phyloP scores from a whole-genome alignment of 1,284 basidiomycete species.

The Cutaneotrichosporon sp. region DNA sequence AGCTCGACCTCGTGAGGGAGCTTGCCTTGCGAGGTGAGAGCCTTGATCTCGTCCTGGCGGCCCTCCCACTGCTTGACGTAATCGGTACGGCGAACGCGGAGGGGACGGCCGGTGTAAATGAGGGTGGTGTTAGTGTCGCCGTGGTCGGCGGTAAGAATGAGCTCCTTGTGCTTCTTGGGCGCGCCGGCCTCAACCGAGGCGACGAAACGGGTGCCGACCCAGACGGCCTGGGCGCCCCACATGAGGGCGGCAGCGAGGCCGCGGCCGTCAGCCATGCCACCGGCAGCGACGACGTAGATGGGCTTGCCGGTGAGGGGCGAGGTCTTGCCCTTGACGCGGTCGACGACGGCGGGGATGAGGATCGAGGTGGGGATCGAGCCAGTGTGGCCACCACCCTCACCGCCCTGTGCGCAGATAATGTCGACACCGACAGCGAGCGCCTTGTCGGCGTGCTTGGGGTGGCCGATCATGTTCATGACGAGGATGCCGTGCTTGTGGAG shows the following conservation, averaged over 20 bases:
- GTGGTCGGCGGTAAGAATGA: slow-evolving; percentile 46
- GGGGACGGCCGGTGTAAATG: slow-evolving; percentile 82
- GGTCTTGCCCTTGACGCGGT: slow-evolving; percentile 68
- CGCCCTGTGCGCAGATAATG: slow-evolving; percentile 83
- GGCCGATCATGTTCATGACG: slow-evolving; percentile 75
- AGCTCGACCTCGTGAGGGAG: slow-evolving; percentile 70
- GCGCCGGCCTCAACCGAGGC: slow-evolving; percentile 54
- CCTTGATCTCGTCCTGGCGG: slow-evolving; percentile 56
- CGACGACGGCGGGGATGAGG: slow-evolving; percentile 69
- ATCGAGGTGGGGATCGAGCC: slow-evolving; percentile 47
- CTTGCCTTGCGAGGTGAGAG: slow-evolving; percentile 71
- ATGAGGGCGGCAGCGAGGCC: slow-evolving; percentile 78
- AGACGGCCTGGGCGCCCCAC: slow-evolving; percentile 81
- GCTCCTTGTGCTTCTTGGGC: slow-evolving; percentile 30
- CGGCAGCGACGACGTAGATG: slow-evolving; percentile 78
- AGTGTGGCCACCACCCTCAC: slow-evolving; percentile 73
- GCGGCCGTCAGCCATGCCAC: slow-evolving; percentile 80
- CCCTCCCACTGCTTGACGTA: slow-evolving; percentile 71
- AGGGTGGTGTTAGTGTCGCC: slow-evolving; percentile 66
- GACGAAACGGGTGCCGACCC: slow-evolving; percentile 89
- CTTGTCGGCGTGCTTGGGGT: slow-evolving; percentile 79
- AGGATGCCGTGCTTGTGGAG: slow-evolving; percentile 76
- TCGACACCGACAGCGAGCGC: slow-evolving; percentile 78
- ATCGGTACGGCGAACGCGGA: slow-evolving; percentile 75
- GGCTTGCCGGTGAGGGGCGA: slow-evolving; percentile 76